phyloP scores from a whole-genome alignment of 23 red algal genomes.

The Agarophyton chilense region DNA sequence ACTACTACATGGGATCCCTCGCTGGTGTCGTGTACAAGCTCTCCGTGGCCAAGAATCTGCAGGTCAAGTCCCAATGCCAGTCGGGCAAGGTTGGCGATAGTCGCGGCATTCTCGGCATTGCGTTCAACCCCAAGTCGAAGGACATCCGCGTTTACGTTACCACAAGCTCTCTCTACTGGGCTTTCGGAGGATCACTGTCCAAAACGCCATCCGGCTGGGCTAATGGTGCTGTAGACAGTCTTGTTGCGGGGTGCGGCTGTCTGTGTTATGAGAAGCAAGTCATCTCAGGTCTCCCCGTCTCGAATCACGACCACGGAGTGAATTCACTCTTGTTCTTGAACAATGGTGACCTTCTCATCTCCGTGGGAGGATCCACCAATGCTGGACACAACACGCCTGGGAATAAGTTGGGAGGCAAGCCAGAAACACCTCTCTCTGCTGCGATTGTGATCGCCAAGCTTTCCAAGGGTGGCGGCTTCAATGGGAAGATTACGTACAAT shows the following conservation, averaged over 20 bases:
- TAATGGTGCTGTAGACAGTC: slow-evolving; percentile 22
- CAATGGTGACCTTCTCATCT: slow-evolving; percentile 51
- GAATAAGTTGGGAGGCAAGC: slow-evolving; percentile 7
- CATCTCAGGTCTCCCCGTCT: slow-evolving; percentile 46
- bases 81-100: slow-evolving; percentile 9
- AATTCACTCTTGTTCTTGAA: slow-evolving; percentile 39
- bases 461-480: slow-evolving; percentile 58
- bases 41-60: neutral
- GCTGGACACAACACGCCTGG: slow-evolving; percentile 46
- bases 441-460: slow-evolving; percentile 50
- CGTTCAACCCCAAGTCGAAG: slow-evolving; percentile 40
- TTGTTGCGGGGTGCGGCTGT: slow-evolving; percentile 9
- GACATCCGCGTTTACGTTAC: slow-evolving; percentile 33
- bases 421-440: slow-evolving; percentile 37
- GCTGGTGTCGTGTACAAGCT: slow-evolving; percentile 28
- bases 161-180: slow-evolving; percentile 29
- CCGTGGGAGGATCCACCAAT: slow-evolving; percentile 56
- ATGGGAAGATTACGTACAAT: slow-evolving; percentile 62
- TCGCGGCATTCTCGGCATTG: slow-evolving; percentile 49
- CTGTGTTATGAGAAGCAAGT: slow-evolving; percentile 28
- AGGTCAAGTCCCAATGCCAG: slow-evolving; percentile 23
- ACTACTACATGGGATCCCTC: slow-evolving; percentile 52
- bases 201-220: slow-evolving; percentile 10
- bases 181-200: neutral
- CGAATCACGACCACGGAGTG: slow-evolving; percentile 74